Conservation (phyloP, 768 basidiomycete species). For the Terana coerulea region DNA sequence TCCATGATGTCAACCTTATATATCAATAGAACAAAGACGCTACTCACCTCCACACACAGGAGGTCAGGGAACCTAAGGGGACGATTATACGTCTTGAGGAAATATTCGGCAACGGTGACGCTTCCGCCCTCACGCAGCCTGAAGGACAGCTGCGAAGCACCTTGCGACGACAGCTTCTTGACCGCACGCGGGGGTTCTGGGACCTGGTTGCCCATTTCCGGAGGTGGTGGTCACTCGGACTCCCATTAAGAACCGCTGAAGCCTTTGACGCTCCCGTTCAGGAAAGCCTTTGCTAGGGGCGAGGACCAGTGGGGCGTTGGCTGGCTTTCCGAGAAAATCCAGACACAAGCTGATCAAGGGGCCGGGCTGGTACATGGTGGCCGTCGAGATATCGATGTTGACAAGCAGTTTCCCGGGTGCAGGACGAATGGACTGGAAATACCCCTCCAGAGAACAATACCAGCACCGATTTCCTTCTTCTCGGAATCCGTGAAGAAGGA, state of each 20-base stretch:
- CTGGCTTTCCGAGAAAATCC: conserved; percentile 41
- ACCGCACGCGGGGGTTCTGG: conserved; percentile 61
- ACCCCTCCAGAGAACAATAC: conserved; percentile 77
- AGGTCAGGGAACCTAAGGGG: conserved; percentile 58
- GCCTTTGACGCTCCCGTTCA: conserved; percentile 47
- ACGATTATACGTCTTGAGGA: conserved; percentile 47
- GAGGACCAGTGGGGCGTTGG: conserved; percentile 28
- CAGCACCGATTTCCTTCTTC: conserved; percentile 50
- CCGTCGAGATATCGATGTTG: conserved; percentile 77
- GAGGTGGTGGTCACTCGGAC: conserved; percentile 42
- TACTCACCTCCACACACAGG: conserved; percentile 64
- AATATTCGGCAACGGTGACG: conserved; percentile 62
- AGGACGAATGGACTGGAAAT: conserved; percentile 77
- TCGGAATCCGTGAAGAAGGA: conserved; percentile 69
- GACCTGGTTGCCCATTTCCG: conserved; percentile 24
- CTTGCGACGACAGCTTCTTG: conserved; percentile 51
- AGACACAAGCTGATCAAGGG: conserved; percentile 54
- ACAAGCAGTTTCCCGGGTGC: conserved; percentile 59
- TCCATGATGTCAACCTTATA: background rate
- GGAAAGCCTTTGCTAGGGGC: conserved; percentile 40
- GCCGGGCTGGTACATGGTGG: conserved; percentile 70
- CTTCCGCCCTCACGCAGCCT: conserved; percentile 50
- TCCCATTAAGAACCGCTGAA: conserved; percentile 55
- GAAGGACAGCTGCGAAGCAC: conserved; percentile 55
- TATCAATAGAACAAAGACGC: too few relatives aligned